Evolutionary conservation across 2,329 filamentous ascomycete species (phyloP), one percentile per base, ranked within the genome.

Genomic region (Venturia oleaginea): DNA sequence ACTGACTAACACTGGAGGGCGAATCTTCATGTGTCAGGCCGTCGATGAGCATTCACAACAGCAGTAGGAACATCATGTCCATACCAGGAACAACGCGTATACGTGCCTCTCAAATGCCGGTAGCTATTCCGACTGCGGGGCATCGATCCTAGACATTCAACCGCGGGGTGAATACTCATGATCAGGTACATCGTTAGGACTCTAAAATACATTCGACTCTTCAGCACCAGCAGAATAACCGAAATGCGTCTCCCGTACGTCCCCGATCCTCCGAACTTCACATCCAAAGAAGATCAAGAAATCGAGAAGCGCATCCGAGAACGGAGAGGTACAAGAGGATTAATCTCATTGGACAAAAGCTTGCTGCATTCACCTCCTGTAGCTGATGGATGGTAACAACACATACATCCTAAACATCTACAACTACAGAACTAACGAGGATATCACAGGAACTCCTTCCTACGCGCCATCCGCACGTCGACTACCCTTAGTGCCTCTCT

Each of bases 241-340:
- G 27, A 13, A 30, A 85, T 85, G 82, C 81, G 81, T 70, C 77
- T 84, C 62, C 76, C 78, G 46, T 85, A 84, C 72, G 76, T 82
- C 55, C 69, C 76, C 63, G 77, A 84, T 66, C 80, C 81, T 1
- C 81, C 81, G 11, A 70, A 75, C 59, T 80, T 80, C 67, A 71
- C 69, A 22, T 76, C 75, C 37, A 69, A 75, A 48, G 77, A 79
- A 42, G 81, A 84, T 69, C 76, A 81, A 66, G 77, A 76, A 27
- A 78, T 84, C 37, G 76, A 83, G 51, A 73, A 79, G 61, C 77
- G 79, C 46, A 77, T 85, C 13, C 77, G 80, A 70, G 76, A 79
- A 59, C 78, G 82, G 64, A 76, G 83, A 67, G 81, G 80, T 34
- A 76, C 78, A 24, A 76, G 76, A 51, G 77, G 76, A 1, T 76